Base-by-base conservation (phyloP, 495 filamentous ascomycete species). In the Staphylotrichum longicolle region DNA sequence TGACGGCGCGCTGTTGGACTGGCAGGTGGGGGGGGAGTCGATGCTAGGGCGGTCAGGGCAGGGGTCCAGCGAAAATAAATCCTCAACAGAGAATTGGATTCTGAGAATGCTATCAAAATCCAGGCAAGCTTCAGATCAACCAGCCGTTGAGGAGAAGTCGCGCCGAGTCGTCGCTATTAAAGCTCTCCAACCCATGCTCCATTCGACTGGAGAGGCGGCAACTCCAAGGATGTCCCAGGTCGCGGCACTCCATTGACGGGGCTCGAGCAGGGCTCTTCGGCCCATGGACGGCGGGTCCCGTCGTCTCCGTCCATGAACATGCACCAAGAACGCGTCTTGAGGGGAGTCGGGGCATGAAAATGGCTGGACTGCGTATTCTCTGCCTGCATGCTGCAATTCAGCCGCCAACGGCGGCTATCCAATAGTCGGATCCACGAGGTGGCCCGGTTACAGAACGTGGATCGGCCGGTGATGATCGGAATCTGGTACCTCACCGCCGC, bases 141-240 rank as follows among this genome's bases (percentile, higher is more conserved):
- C 7, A 54, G 2, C 10, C 20, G 9, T 12, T 1, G 40, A 5
- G 4, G 7, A 35, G 12, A 33, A 39, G 49, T 47, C 40, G 32
- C 45, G 12, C 15, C 42, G 32, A 46, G 3, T 27, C 30, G 32
- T 32, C 5, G 32, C 3, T 48, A 33, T 46, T 30, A 48, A 48
- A 48, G 33, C 20, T 32, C 10, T 8, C 41, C 51, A 27, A 27
- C 20, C 20, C n/a, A 55, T 44, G 52, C 20, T 30, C 10, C 3
- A 6, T 49, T 49, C 20, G 46, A 34, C 34, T 6, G 4, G 41
- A 35, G 54, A 32, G 32, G 4, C 40, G 32, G 20, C 8, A 48
- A 7, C 44, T 40, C 11, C 55, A 47, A 30, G 55, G 55, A 39
- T 57, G 12, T 47, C 39, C 55, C 55, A 57, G 44, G 42, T 15